Evolutionary conservation across 2,329 filamentous ascomycete species (phyloP), one percentile per base, ranked within the genome.

Genomic region (Aspergillus caelatus): DNA sequence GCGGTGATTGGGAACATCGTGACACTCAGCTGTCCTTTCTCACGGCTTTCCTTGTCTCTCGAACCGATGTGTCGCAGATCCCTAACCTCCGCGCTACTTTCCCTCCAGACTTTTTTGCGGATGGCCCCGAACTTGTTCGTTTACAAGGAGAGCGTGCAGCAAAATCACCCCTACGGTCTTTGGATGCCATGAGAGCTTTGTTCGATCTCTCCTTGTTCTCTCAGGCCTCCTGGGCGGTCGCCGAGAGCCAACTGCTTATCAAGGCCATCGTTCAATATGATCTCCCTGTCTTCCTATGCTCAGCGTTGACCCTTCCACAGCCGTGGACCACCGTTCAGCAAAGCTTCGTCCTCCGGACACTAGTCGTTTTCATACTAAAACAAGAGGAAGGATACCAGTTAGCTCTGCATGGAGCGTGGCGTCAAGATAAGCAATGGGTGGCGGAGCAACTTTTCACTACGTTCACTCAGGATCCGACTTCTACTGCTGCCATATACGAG

Each of bases 11-110:
- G 94, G 88, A 90, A 66, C 88, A 96, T 69, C 87, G 91, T 16
- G 89, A 96, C 66, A 92, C 95, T 0, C 94, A 98, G 68, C 82
- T 99, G 41, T 96, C 94, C n/a, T 97, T 98, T 75, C 87, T 98
- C 60, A 90, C 91, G 67, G 93, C 93, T 21, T 97, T 94, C 75
- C 85, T 94, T 26, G 91, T 91, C 4, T 85, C 94, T 62, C 87
- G 86, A 14, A 84, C 97, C 30, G 93, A 98, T 75, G 91, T 92
- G 3, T 91, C 89, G 14, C 91, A 91, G 41, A 95, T 98, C 63
- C 94, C 93, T 0, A 88, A 90, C 39, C 85, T 98, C 41, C 87
- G 91, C 61, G 86, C 88, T 28, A 92, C 93, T 3, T 96, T 97
- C 74, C 88, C 88, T 2, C 67, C 84, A 34, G 84, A 87, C 57